These are phyloP conservation scores for Hypoxylon sp. DNA, from an alignment of 2,329 filamentous ascomycete genomes.

Conservation along the genomic window DNA sequence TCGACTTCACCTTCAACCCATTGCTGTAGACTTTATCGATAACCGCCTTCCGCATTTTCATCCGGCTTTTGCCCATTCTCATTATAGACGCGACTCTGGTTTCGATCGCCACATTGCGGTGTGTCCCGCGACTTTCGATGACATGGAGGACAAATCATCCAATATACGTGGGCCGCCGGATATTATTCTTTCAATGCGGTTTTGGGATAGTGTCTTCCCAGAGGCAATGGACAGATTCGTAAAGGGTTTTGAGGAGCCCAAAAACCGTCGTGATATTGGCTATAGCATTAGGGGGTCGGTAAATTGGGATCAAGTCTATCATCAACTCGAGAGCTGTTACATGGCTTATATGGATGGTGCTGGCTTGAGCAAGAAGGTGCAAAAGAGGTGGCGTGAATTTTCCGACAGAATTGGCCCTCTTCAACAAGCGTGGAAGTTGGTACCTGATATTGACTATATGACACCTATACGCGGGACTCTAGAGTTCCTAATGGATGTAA, in stretches of 20 bases:
- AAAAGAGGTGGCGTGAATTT: background rate
- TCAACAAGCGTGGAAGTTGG: constrained; percentile 3
- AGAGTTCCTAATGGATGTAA: constrained; percentile 7
- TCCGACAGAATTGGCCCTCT: background rate
- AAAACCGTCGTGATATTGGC: background rate
- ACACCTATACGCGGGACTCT: background rate
- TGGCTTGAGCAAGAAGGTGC: background rate
- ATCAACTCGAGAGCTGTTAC: background rate
- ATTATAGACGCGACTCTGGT: background rate
- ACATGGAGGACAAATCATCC: background rate
- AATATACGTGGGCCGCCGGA: background rate
- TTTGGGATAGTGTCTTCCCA: constrained; percentile 1
- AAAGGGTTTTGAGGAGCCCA: background rate
- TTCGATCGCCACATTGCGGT: background rate
- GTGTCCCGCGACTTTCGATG: background rate
- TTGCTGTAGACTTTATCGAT: constrained; percentile 5
- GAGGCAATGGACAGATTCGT: background rate
- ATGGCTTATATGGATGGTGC: background rate
- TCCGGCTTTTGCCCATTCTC: background rate
- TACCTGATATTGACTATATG: background rate
- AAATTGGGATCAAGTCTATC: constrained; percentile 5
- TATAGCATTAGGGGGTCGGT: background rate
- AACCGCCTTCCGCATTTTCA: background rate
- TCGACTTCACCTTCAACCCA: background rate
- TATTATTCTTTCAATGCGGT: background rate